Percentiles rank a stretch among this genome's conserved stretches.
These are phyloP conservation scores for Hibiscus syriacus DNA, from an alignment of 345 rosid genomes.

Conservation along the genomic window DNA sequence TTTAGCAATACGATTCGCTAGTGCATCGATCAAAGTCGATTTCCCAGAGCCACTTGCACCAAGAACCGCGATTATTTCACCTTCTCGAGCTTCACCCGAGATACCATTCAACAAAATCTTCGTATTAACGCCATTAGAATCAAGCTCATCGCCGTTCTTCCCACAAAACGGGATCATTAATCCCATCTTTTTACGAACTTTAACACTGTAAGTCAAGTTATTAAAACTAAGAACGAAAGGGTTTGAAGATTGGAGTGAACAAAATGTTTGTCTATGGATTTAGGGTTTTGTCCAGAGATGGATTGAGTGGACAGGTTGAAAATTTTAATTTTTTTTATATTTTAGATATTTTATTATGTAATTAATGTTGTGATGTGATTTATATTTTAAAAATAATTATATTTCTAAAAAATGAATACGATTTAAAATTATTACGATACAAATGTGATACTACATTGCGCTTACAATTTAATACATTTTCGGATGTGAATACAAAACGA, in stretches of 20 bases:
- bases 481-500: no score
- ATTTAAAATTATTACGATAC: no score
- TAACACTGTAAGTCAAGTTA: slow-evolving; percentile 67
- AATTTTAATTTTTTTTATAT: no score
- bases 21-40: slow-evolving; percentile 84
- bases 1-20: slow-evolving; percentile 69
- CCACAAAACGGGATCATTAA: slow-evolving; percentile 22
- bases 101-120: slow-evolving; percentile 45
- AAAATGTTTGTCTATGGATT: no score
- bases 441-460: no score
- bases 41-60: slow-evolving; percentile 96
- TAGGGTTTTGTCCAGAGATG: no score
- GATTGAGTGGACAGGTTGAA: no score
- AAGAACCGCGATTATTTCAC: slow-evolving; percentile 88
- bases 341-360: no score
- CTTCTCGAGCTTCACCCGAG: slow-evolving; percentile 65
- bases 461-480: no score
- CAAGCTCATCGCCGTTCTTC: slow-evolving; percentile 3
- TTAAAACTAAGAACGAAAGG: slow-evolving; percentile 75
- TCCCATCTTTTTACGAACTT: slow-evolving; percentile 27
- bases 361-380: no score
- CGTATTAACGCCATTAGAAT: slow-evolving; percentile 16
- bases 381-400: no score
- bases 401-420: no score
- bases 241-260: slow-evolving; percentile 27